These are phyloP conservation scores for Venturia aucupariae DNA, from an alignment of 2,329 filamentous ascomycete species.

Conservation along the genomic window DNA sequence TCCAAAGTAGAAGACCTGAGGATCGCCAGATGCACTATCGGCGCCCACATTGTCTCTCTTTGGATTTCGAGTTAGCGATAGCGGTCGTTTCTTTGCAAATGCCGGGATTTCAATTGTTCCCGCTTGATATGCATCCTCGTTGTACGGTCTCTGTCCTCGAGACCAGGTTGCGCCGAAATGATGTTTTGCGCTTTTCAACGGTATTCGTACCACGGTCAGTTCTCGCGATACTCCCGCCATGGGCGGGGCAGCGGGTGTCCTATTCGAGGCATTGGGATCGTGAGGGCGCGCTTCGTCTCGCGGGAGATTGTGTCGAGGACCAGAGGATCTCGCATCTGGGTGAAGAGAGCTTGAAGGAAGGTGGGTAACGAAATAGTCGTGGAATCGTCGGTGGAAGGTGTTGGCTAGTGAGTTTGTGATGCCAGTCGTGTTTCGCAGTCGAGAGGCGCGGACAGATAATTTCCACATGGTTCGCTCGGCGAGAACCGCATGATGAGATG, in stretches of 20 bases:
- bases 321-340: conserved; percentile 59
- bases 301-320: conserved; percentile 70
- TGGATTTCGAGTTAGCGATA: conserved; percentile 37
- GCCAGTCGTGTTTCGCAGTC: not conserved
- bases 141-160: conserved; percentile 75
- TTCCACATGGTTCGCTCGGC: conserved; percentile 9
- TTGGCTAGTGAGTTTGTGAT: not conserved
- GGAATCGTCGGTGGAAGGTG: conserved; percentile 46
- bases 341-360: conserved; percentile 88
- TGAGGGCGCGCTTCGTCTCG: conserved; percentile 78
- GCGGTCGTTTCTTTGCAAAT: conserved; percentile 75
- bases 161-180: conserved; percentile 79
- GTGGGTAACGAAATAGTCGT: conserved; percentile 96
- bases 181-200: conserved; percentile 85
- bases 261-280: conserved; percentile 33
- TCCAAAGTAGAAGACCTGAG: conserved; percentile 94
- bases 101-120: conserved; percentile 89
- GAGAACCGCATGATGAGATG: not conserved
- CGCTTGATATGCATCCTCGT: conserved; percentile 90
- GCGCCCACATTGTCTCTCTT: conserved; percentile 56
- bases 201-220: conserved; percentile 89
- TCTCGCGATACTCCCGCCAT: conserved; percentile 45
- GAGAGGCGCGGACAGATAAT: conserved; percentile 6
- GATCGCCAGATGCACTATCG: conserved; percentile 74
- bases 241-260: conserved; percentile 27